Conservation (phyloP, 2,329 filamentous ascomycete genomes). For the Aspergillus pseudoviridinutans region DNA sequence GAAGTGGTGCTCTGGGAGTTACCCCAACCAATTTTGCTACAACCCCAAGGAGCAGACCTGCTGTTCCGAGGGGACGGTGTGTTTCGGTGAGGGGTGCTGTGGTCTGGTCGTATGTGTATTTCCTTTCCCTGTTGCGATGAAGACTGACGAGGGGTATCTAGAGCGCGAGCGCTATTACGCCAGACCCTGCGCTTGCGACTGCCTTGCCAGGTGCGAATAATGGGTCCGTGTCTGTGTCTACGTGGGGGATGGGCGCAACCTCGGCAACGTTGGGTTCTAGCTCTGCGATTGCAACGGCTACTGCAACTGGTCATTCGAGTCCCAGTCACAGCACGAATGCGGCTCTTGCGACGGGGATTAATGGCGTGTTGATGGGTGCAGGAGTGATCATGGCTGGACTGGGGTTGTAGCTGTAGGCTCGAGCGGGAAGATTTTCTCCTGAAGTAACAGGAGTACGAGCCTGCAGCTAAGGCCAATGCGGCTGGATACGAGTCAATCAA, state of each 20-base stretch:
- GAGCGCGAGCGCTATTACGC: background rate
- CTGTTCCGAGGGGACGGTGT: constrained; percentile 7
- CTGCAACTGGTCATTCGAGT: background rate
- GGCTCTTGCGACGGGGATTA: background rate
- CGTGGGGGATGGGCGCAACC: background rate
- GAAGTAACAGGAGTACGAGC: too few species aligned
- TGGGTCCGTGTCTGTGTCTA: background rate
- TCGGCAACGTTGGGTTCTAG: background rate
- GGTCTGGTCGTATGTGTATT: constrained; percentile 3
- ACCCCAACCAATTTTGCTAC: background rate
- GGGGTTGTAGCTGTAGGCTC: background rate
- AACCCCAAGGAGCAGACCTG: background rate
- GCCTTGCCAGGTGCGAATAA: background rate
- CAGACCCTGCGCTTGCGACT: background rate
- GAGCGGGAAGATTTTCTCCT: too few species aligned
- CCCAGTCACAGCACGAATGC: background rate
- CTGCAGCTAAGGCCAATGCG: background rate
- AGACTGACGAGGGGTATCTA: too few species aligned
- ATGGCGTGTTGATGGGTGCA: background rate
- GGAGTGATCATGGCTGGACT: background rate
- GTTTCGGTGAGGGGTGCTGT: constrained; percentile 3
- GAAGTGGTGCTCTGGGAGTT: constrained; percentile 3
- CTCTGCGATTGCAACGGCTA: background rate
- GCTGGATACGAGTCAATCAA: background rate
- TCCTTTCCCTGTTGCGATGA: too few species aligned